Evolutionary conservation across 2,329 filamentous ascomycete genomes (phyloP).

Genomic region (Nemania sp.): DNA sequence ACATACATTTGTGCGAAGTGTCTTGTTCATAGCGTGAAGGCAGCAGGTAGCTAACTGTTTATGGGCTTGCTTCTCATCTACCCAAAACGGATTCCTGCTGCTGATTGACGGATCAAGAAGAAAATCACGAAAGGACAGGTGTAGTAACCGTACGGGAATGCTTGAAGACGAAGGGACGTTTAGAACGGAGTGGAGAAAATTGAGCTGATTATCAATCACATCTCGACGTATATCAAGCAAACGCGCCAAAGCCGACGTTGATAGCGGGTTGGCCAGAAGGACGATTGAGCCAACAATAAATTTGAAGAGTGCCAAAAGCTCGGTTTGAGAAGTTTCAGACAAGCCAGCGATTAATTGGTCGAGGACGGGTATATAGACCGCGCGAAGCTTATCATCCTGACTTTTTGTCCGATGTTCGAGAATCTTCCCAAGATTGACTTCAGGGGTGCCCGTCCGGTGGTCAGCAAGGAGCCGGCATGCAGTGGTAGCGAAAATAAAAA

Average conservation of each 20-base stretch:
- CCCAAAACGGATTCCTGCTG: conserved; percentile 20
- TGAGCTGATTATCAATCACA: conserved; percentile 9
- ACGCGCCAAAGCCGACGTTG: conserved; percentile 8
- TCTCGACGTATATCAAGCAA: conserved; percentile 10
- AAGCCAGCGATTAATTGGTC: conserved; percentile 15
- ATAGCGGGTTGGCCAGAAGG: conserved; percentile 24
- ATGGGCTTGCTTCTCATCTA: conserved; percentile 29
- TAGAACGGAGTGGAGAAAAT: conserved; percentile 31
- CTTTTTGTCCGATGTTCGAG: conserved; percentile 13
- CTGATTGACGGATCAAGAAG: conserved; percentile 14
- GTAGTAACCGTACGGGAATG: conserved; percentile 11
- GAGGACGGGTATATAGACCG: conserved; percentile 31
- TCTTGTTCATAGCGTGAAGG: conserved; percentile 26
- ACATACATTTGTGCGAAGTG: conserved; percentile 28
- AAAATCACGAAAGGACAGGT: conserved; percentile 35
- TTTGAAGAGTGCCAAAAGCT: conserved; percentile 9
- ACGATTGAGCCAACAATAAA: conserved; percentile 29
- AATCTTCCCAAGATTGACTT: conserved; percentile 20
- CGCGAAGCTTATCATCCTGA: conserved; percentile 27
- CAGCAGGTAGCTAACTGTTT: conserved; percentile 14
- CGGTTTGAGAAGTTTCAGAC: neutral
- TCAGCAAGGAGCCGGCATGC: conserved; percentile 46
- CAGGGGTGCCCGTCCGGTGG: neutral
- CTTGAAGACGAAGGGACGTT: neutral
- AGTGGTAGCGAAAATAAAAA: conserved; percentile 51